These are phyloP conservation scores for Alternaria rosae DNA, from an alignment of 2,329 filamentous ascomycete species.

Conservation along the genomic window DNA sequence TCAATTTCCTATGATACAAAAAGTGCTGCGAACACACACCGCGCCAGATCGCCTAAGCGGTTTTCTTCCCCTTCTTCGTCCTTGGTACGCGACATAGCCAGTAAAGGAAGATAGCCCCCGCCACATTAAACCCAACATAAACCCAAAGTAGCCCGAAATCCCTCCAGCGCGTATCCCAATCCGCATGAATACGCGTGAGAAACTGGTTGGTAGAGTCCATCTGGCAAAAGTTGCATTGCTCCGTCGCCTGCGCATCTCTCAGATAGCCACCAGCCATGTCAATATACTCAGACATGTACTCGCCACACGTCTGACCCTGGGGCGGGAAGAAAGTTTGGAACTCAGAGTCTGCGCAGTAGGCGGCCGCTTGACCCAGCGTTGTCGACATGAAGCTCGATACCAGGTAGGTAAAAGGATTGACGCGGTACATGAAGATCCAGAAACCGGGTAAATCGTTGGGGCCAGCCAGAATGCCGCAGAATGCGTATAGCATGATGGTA, in stretches of 20 bases:
- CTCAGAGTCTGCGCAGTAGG: slow-evolving; percentile 58
- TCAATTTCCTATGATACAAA: neutral
- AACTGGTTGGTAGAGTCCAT: slow-evolving; percentile 57
- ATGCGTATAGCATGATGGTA: slow-evolving; percentile 57
- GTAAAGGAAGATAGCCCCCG: slow-evolving; percentile 59
- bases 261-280: slow-evolving; percentile 51
- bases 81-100: slow-evolving; percentile 62
- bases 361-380: slow-evolving; percentile 55
- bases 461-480: slow-evolving; percentile 66
- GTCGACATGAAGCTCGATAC: slow-evolving; percentile 65
- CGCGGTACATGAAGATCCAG: slow-evolving; percentile 81
- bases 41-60: neutral
- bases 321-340: slow-evolving; percentile 51
- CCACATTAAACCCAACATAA: slow-evolving; percentile 60
- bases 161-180: slow-evolving; percentile 65
- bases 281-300: slow-evolving; percentile 57
- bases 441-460: slow-evolving; percentile 69
- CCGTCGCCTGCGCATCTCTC: slow-evolving; percentile 50
- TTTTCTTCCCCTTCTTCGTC: slow-evolving; percentile 50
- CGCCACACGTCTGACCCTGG: slow-evolving; percentile 46
- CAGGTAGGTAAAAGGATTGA: slow-evolving; percentile 72
- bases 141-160: slow-evolving; percentile 61
- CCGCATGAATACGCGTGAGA: slow-evolving; percentile 51
- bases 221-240: slow-evolving; percentile 58
- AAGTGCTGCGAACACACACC: neutral